Conservation (phyloP, 257 asterid species). For the Echium plantagineum region DNA sequence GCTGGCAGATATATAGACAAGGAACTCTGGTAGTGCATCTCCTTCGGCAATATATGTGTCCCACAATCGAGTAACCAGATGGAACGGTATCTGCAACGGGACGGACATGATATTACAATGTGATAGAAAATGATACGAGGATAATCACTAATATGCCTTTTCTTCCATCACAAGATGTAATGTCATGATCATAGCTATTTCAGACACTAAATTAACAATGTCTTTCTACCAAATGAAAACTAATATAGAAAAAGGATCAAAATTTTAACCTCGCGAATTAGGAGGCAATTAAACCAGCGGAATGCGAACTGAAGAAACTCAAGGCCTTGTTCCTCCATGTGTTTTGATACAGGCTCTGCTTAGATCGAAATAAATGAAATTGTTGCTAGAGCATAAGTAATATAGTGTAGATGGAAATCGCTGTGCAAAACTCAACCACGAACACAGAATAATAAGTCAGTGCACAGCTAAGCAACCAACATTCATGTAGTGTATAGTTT, state of each 20-base stretch:
- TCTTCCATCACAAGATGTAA: too few species aligned
- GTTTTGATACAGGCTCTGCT: slow-evolving; percentile 70
- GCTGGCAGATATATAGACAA: slow-evolving; percentile 89
- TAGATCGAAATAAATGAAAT: slow-evolving; percentile 7
- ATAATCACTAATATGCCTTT: too few species aligned
- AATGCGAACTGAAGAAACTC: slow-evolving; percentile 97
- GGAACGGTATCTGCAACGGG: slow-evolving; percentile 59
- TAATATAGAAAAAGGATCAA: slow-evolving; percentile 1
- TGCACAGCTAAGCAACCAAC: too few species aligned
- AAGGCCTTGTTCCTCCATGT: slow-evolving; percentile 94
- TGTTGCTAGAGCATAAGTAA: not conserved
- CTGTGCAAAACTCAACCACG: too few species aligned
- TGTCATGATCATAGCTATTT: too few species aligned
- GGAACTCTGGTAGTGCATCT: slow-evolving; percentile 90
- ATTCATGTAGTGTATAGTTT: too few species aligned
- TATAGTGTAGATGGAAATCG: too few species aligned
- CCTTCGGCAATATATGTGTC: slow-evolving; percentile 99
- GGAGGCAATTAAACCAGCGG: slow-evolving; percentile 98
- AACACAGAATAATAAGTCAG: too few species aligned
- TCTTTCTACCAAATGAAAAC: not conserved
- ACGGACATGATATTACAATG: slow-evolving; percentile 10
- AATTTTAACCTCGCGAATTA: slow-evolving; percentile 78
- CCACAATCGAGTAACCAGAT: slow-evolving; percentile 89
- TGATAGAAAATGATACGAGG: too few species aligned
- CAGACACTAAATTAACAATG: too few species aligned